phyloP scores from a whole-genome alignment of 1,284 basidiomycete species.

The Puccinia coronata region DNA sequence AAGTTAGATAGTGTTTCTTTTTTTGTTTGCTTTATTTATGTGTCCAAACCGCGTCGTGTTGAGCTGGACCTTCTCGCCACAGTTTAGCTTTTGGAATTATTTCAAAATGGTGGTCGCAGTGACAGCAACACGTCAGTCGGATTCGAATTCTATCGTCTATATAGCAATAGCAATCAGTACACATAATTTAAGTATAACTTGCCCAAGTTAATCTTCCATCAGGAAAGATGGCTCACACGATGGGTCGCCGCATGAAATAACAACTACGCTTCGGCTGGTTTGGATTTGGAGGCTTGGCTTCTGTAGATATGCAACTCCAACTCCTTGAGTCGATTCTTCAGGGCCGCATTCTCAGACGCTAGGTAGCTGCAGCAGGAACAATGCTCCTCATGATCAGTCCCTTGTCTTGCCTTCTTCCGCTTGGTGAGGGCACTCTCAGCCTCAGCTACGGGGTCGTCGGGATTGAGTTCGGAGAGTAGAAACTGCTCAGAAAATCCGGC shows the following conservation, averaged over 20 bases:
- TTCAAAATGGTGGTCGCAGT: neutral
- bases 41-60: neutral
- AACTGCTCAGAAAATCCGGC: conserved; percentile 14
- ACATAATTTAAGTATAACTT: no score
- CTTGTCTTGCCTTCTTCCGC: neutral
- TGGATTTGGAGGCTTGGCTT: neutral
- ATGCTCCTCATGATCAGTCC: conserved; percentile 8
- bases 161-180: no score
- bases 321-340: conserved; percentile 14
- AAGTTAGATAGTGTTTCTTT: neutral
- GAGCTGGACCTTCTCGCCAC: neutral
- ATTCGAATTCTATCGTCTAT: no score
- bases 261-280: neutral
- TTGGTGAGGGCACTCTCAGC: neutral
- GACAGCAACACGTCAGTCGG: neutral
- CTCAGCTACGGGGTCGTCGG: neutral
- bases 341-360: neutral
- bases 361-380: conserved; percentile 10
- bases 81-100: neutral
- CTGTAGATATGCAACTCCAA: conserved; percentile 3
- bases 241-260: no score
- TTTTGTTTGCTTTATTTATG: neutral
- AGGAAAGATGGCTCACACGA: no score
- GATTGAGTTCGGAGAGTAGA: neutral
- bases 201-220: no score